Base-by-base conservation (phyloP, 2,329 filamentous ascomycete species). In the Teratosphaeria gauchensis region DNA sequence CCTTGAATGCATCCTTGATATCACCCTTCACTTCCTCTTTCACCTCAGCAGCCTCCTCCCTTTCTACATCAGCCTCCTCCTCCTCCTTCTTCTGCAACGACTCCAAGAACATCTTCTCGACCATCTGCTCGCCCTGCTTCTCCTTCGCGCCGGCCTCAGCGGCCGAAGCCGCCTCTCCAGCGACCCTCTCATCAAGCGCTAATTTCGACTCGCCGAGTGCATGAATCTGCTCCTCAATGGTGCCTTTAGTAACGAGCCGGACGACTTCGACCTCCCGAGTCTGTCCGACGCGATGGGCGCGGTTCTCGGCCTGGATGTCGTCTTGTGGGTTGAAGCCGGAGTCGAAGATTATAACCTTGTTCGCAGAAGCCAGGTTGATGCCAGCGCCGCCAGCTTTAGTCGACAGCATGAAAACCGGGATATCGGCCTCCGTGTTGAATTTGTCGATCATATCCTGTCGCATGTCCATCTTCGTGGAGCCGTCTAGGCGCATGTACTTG, bases 341-440 rank as follows among this genome's bases (percentile, higher is more conserved):
- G 74, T 99, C 94, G 72, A 97, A 96, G 68, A 99, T 94, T 74
- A 99, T 84, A 66, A 99, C 92, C 75, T 96, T 97, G 78, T 97
- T 97, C 4, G 94, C 94, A 38, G 88, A 89, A 7, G 92, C 94
- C 57, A 99, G 77, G 73, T 99, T 99, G 77, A 99, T 95, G 48
- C 94, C 94, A 0, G 92, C 94, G n/a, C 94, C 94, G 56, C 94
- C 94, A 0, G 92, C 92, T 61, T 91, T 92, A 0, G 94, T 99
- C 0, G 89, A 94, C 5, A 99, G 82, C 64, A 99, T 82, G 73
- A 99, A 99, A 0, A 95, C 91, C 0, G 91, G 87, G 56, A 97
- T 95, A 1, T 82, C 79, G 0, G 81, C 75, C 68, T 95, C 83
- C 2, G 83, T 76, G 66, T 90, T 87, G 79, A 95, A 99, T 51